Base-by-base conservation (phyloP, 2,329 filamentous ascomycete species). In the Cordyceps militaris region DNA sequence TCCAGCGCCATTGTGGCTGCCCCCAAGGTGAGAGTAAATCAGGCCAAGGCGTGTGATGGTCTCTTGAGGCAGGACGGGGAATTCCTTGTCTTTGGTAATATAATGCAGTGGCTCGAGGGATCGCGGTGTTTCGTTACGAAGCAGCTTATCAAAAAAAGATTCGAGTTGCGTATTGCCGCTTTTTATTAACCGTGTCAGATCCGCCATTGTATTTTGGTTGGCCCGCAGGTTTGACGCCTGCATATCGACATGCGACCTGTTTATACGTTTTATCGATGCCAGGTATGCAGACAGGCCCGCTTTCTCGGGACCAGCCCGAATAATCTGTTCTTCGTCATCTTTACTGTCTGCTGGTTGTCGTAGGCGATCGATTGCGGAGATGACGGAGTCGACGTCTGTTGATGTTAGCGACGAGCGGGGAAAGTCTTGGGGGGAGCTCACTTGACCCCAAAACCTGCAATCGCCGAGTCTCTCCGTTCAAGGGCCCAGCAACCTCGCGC, bases 271-370 rank as follows among this genome's bases (percentile, higher is more conserved):
- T 64, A 97, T 84, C 6, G 93, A 96, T 47, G 85, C 86, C 51
- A 99, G 83, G 72, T 96, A 99, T 65, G 89, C 89, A 38, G 85
- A 81, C 58, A 99, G 76, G 42, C 92, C 92, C 32, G 86, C 85
- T 71, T 87, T 88, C 64, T 91, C 86, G 1, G 92, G 92, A n/a
- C 91, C 91, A 63, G 86, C 84, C 56, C 91, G 86, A 67, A 99
- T 92, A 62, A 97, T 91, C 56, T 87, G 85, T 72, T 99, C 94
- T 71, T 99, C 94, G 61, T 89, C 85, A 64, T 88, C 91, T 68
- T 94, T 93, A 69, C 91, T 91, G 70, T 97, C 91, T 61, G 92
- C 85, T n/a, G 94, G 93, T 66, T 95, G 88, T 64, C 90, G 86
- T 42, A 97, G 80, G 61, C 87, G 85, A 61, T 96, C 91, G 64